Evolutionary conservation across 1,139 yeast species (phyloP).

Genomic region (Nadsonia commutata): DNA sequence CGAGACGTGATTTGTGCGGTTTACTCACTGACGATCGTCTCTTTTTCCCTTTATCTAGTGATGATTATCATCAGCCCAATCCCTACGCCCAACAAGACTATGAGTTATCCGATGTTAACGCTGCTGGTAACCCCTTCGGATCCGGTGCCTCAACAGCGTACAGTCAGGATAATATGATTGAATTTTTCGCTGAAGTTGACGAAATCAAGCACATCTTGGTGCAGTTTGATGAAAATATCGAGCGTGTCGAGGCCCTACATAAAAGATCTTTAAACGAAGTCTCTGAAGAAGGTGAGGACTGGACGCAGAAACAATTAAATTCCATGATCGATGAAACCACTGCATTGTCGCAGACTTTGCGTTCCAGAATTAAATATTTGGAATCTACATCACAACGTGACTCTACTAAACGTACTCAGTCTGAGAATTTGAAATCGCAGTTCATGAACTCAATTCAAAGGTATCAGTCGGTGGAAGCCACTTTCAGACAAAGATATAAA

Average conservation of each 20-base stretch:
- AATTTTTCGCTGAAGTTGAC: slow-evolving; percentile 71
- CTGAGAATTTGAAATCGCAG: slow-evolving; percentile 72
- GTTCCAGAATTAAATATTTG: slow-evolving; percentile 58
- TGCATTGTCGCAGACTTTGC: slow-evolving; percentile 59
- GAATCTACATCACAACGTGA: slow-evolving; percentile 59
- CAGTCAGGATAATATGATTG: slow-evolving; percentile 42
- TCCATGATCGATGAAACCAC: slow-evolving; percentile 64
- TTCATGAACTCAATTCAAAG: slow-evolving; percentile 77
- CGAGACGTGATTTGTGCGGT: too few relatives aligned
- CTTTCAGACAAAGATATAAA: slow-evolving; percentile 61
- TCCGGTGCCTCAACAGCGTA: background rate
- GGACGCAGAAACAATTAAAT: slow-evolving; percentile 63
- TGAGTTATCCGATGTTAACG: background rate
- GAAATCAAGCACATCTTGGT: slow-evolving; percentile 67
- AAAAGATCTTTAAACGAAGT: slow-evolving; percentile 71
- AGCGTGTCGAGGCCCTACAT: slow-evolving; percentile 69
- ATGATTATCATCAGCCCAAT: background rate
- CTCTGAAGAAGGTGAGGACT: slow-evolving; percentile 55
- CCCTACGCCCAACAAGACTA: background rate
- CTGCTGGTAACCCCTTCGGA: background rate
- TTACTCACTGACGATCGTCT: too few relatives aligned
- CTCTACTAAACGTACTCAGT: slow-evolving; percentile 73
- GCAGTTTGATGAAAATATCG: slow-evolving; percentile 64
- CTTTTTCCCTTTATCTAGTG: background rate
- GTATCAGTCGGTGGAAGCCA: slow-evolving; percentile 74